These are phyloP conservation scores for Vanderwaltozyma polyspora DNA, from an alignment of 805 yeast genomes.

Conservation along the genomic window DNA sequence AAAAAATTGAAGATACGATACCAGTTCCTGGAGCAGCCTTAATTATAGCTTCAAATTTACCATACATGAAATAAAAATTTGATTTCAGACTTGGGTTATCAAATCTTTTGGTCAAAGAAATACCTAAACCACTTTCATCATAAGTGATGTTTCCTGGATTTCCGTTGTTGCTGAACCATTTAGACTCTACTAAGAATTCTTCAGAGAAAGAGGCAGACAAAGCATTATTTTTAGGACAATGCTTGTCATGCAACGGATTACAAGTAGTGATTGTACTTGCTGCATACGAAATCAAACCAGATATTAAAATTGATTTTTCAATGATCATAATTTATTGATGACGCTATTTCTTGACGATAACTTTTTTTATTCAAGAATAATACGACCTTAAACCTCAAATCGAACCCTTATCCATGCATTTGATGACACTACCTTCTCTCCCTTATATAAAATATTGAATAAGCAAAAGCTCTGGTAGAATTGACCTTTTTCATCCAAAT, in stretches of 20 bases:
- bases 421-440: too few species aligned
- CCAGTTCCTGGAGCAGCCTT: constrained; percentile 73
- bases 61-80: constrained; percentile 79
- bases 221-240: constrained; percentile 46
- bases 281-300: too few species aligned
- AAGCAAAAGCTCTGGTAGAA: too few species aligned
- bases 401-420: too few species aligned
- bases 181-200: constrained; percentile 37
- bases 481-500: too few species aligned
- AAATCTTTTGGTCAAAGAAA: constrained; percentile 48
- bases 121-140: constrained; percentile 42
- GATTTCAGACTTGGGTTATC: constrained; percentile 75
- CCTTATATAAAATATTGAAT: too few species aligned
- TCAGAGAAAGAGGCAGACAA: constrained; percentile 44
- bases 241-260: constrained; percentile 32
- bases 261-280: constrained; percentile 23
- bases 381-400: too few species aligned
- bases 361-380: too few species aligned
- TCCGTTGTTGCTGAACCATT: constrained; percentile 33
- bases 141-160: constrained; percentile 35
- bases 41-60: constrained; percentile 60
- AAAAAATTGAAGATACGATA: constrained; percentile 65
- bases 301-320: too few species aligned
- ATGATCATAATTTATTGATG: too few species aligned
- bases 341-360: too few species aligned